These are phyloP conservation scores for Mortierella sp. DNA, from an alignment of 371 early-diverging fungal species.

Conservation along the genomic window DNA sequence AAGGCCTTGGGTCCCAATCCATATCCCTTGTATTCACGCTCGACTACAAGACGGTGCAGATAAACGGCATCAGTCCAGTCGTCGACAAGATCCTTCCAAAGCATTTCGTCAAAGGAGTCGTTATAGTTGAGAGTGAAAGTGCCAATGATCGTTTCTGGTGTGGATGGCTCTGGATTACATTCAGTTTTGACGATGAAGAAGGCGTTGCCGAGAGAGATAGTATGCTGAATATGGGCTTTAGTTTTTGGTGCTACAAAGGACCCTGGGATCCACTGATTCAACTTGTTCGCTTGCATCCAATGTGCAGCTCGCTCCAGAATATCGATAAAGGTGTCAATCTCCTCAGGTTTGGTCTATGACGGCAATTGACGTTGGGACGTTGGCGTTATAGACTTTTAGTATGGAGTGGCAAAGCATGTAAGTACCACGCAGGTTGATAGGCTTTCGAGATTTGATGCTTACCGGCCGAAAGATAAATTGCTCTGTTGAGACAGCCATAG, in stretches of 20 bases:
- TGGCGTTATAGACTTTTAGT: background rate
- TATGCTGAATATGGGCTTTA: conserved; percentile 44
- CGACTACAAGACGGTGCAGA: conserved; percentile 48
- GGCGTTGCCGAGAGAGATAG: conserved; percentile 45
- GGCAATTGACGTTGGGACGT: too few species aligned
- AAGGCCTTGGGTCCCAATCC: conserved; percentile 47
- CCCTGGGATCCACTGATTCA: conserved; percentile 52
- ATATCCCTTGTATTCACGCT: conserved; percentile 50
- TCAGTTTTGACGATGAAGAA: conserved; percentile 40
- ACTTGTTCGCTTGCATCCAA: conserved; percentile 50
- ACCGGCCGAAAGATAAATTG: conserved; percentile 40
- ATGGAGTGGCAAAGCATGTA: background rate
- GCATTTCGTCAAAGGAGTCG: conserved; percentile 51
- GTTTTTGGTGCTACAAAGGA: conserved; percentile 51
- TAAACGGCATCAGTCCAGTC: conserved; percentile 53
- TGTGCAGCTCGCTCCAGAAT: conserved; percentile 48
- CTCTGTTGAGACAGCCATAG: conserved; percentile 38
- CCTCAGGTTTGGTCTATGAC: conserved; percentile 26
- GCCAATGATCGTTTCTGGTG: conserved; percentile 37
- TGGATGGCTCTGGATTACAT: background rate
- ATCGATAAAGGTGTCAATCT: conserved; percentile 48
- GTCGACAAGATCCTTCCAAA: conserved; percentile 51
- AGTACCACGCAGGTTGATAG: too few species aligned
- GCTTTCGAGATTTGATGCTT: background rate
- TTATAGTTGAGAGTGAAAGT: conserved; percentile 50